These are phyloP conservation scores for Echeveria elegans DNA, from an alignment of 164 flowering plant genomes.

Conservation along the genomic window DNA sequence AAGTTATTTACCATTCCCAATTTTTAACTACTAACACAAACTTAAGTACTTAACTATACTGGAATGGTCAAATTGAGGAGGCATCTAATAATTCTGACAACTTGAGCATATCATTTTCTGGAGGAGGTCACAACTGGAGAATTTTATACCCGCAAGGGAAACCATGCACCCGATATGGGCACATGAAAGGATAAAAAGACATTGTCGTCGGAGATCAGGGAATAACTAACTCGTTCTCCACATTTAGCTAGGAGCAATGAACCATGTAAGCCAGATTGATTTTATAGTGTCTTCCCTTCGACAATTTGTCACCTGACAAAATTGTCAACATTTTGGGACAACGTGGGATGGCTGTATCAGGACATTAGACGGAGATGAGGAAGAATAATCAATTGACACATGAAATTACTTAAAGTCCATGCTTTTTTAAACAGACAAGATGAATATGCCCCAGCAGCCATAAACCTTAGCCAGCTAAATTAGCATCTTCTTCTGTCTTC, in stretches of 20 bases:
- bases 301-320: not conserved
- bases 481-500: slow-evolving; percentile 10
- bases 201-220: not conserved
- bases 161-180: not conserved
- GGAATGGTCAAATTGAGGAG: not conserved
- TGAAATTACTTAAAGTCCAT: not conserved
- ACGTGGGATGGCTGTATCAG: not conserved
- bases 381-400: slow-evolving; percentile 18
- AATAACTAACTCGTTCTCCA: not conserved
- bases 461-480: slow-evolving; percentile 13
- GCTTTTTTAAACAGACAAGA: slow-evolving; percentile 18
- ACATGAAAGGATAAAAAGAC: not conserved
- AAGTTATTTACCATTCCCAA: not conserved
- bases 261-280: not conserved
- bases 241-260: slow-evolving; percentile 1
- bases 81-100: not conserved
- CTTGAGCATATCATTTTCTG: not conserved
- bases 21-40: not conserved
- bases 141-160: not conserved
- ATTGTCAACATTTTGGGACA: not conserved
- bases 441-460: slow-evolving; percentile 20
- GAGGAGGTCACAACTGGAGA: not conserved
- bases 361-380: slow-evolving; percentile 21
- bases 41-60: not conserved
- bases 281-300: not conserved